Base-by-base conservation (phyloP, 2,329 filamentous ascomycete species). In the Trichophyton equinum region DNA sequence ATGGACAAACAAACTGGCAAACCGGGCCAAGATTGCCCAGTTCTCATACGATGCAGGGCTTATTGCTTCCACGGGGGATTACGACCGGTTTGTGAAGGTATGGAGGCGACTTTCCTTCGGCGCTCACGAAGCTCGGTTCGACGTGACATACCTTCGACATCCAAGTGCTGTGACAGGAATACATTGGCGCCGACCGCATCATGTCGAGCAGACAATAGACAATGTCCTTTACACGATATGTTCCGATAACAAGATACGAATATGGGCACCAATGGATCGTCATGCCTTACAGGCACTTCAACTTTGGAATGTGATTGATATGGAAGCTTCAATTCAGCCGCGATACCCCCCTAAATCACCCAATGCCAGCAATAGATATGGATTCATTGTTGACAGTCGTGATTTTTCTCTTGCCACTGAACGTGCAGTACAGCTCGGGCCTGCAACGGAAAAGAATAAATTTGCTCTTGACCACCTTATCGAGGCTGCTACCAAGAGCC, bases 151-250 rank as follows among this genome's bases (percentile, higher is more conserved):
- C 73, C 83, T 99, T 1, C 80, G 85, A n/a, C 94, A 99, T 71
- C 89, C 90, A 0, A 80, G 82, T 27, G 76, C 86, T 0, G 85
- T 99, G n/a, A 92, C 89, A 2, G 85, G 83, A 62, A 76, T 96
- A 62, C 86, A 92, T 71, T 99, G 95, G 95, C 85, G 89, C 55
- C 83, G 84, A 64, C 89, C 89, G 4, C 83, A 84, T 64, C 84
- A 94, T 69, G 76, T 84, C 13, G 89, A 92, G 40, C 88, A 95
- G 70, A 85, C 84, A 4, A 82, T 87, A 60, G 88, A 94, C 44
- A 94, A 96, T 72, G 86, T 95, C 0, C 80, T 99, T 1, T 97
- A 96, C 70, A 96, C 94, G 0, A 84, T 91, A 65, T 95, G 90
- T 67, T 81, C 84, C 13, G 94, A 99, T 71, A 85, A 87, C 62